Percentiles rank a stretch among this genome's conserved stretches.
Evolutionary conservation across 306 rosid species (phyloP).

Genomic region (Psophocarpus tetragonolobus): DNA sequence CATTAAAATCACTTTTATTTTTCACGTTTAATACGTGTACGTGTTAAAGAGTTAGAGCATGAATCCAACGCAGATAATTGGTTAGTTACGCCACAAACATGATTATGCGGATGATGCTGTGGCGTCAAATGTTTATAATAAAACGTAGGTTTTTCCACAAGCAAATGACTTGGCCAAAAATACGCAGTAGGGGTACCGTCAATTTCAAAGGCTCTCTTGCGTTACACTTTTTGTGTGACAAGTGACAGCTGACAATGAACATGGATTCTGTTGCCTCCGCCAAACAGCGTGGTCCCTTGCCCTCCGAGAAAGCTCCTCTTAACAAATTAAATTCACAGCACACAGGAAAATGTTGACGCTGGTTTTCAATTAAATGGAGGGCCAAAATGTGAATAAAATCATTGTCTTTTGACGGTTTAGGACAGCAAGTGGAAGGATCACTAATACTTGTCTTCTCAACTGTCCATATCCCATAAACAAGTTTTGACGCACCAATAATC

Average conservation of each 20-base stretch:
- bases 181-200: neutral
- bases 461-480: neutral
- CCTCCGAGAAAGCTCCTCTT: no score
- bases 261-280: constrained; percentile 19
- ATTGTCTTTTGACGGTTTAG: neutral
- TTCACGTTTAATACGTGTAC: no score
- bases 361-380: neutral
- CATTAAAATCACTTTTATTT: no score
- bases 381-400: neutral
- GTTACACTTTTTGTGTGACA: neutral
- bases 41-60: no score
- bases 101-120: no score
- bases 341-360: neutral
- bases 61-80: no score
- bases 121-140: neutral
- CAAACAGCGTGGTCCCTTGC: neutral
- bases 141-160: neutral
- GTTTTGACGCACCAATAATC: neutral
- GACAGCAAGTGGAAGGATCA: constrained; percentile 38
- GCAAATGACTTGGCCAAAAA: neutral
- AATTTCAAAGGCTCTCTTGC: neutral
- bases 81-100: neutral
- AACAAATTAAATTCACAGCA: no score
- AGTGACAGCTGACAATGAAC: no score
- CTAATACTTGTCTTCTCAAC: constrained; percentile 16